phyloP scores from a whole-genome alignment of 768 basidiomycete species.

The Tulasnella sp. region DNA sequence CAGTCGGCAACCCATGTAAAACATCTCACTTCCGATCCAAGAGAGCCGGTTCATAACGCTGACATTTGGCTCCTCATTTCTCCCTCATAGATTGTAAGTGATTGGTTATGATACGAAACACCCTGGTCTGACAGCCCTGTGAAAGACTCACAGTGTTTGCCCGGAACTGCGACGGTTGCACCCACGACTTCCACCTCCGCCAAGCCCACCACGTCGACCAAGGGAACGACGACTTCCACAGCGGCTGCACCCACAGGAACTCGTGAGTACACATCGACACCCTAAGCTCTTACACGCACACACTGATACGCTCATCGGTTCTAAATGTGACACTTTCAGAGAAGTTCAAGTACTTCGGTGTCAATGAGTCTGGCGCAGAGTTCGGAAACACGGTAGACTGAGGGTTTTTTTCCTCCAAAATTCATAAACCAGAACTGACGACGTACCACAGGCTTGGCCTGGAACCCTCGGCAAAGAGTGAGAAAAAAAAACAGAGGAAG shows the following conservation, averaged over 20 bases:
- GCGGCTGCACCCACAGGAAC: constrained; percentile 22
- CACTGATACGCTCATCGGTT: background rate
- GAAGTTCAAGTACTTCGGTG: constrained; percentile 50
- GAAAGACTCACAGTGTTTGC: constrained; percentile 4
- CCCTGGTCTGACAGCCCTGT: background rate
- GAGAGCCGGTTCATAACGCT: background rate
- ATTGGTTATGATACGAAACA: background rate
- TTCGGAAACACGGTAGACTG: constrained; percentile 35
- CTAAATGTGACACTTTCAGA: constrained; percentile 19
- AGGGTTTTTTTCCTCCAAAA: background rate
- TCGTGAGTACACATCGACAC: background rate
- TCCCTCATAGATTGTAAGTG: constrained; percentile 2
- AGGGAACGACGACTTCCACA: constrained; percentile 25
- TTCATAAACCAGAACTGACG: constrained; percentile 31
- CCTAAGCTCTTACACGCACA: too few species aligned
- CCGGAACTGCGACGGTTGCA: background rate
- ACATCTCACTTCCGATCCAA: background rate
- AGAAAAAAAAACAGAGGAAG: background rate
- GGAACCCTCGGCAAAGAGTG: constrained; percentile 32
- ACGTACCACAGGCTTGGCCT: constrained; percentile 39
- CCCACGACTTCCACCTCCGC: background rate
- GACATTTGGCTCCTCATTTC: too few species aligned
- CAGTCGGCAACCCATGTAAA: constrained; percentile 3
- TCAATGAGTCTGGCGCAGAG: constrained; percentile 52
- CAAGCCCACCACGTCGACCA: constrained; percentile 3